Evolutionary conservation across 805 yeast genomes (phyloP).

Genomic region (Pichia nakasei): DNA sequence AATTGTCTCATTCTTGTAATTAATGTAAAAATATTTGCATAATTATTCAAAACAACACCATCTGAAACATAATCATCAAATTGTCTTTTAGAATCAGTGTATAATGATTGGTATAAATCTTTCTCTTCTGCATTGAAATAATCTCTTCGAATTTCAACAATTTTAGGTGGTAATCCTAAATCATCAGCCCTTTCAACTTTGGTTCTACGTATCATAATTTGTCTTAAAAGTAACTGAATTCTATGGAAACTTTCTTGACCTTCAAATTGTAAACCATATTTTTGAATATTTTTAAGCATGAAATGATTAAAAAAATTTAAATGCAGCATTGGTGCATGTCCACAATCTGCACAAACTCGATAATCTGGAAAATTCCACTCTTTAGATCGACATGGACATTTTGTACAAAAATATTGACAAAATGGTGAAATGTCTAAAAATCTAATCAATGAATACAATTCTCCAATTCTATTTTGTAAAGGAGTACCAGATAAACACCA

Average conservation of each 20-base stretch:
- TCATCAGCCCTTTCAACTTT: conserved; percentile 96
- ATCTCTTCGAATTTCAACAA: conserved; percentile 82
- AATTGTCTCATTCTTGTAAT: conserved; percentile 96
- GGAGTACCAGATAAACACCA: conserved; percentile 98
- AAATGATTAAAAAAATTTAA: conserved; percentile 94
- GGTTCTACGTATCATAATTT: conserved; percentile 88
- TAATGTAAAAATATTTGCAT: conserved; percentile 92
- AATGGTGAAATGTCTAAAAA: conserved; percentile 81
- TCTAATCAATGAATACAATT: conserved; percentile 84
- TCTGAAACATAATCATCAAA: conserved; percentile 90
- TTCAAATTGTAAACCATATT: conserved; percentile 71
- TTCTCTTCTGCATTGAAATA: conserved; percentile 90
- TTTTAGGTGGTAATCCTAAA: conserved; percentile 91
- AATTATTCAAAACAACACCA: conserved; percentile 93
- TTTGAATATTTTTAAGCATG: conserved; percentile 88
- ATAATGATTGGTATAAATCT: conserved; percentile 81
- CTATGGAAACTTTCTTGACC: conserved; percentile 72
- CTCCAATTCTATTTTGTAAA: conserved; percentile 92
- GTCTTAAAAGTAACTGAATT: conserved; percentile 63
- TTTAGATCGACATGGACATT: conserved; percentile 73
- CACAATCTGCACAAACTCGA: conserved; percentile 79
- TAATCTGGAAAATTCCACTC: conserved; percentile 83
- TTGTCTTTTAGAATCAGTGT: conserved; percentile 76
- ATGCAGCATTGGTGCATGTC: conserved; percentile 91
- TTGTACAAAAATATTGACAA: conserved; percentile 85